Evolutionary conservation across 108 stramenopile species (phyloP).

Genomic region (Conticribra weissflogii): DNA sequence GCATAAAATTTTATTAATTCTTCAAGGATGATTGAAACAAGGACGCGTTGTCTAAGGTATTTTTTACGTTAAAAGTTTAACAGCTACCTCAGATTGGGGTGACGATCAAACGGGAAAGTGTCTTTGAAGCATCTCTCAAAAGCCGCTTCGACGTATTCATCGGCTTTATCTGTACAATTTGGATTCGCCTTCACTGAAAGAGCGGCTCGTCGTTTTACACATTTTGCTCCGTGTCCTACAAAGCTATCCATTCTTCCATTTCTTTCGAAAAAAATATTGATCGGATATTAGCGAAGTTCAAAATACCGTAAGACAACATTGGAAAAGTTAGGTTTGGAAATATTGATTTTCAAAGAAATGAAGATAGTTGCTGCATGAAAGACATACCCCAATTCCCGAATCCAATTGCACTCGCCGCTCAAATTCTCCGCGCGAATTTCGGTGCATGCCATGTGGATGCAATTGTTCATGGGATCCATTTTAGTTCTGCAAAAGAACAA

Average conservation of each 20-base stretch:
- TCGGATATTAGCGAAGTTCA: not conserved
- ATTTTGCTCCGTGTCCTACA: slow-evolving; percentile 73
- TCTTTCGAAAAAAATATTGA: slow-evolving; percentile 12
- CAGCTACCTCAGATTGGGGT: slow-evolving; percentile 71
- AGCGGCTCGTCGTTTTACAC: slow-evolving; percentile 77
- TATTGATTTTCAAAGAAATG: too few relatives aligned
- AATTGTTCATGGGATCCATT: slow-evolving; percentile 65
- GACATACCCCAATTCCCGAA: slow-evolving; percentile 62
- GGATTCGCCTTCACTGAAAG: slow-evolving; percentile 85
- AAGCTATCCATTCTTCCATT: slow-evolving; percentile 41
- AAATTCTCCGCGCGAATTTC: slow-evolving; percentile 93
- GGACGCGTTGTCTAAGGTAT: too few relatives aligned
- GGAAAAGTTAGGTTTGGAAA: too few relatives aligned
- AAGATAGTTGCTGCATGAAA: too few relatives aligned
- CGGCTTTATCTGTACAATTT: slow-evolving; percentile 79
- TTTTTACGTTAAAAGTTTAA: not conserved
- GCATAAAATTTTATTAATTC: too few relatives aligned
- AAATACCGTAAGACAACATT: not conserved
- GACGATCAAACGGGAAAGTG: slow-evolving; percentile 88
- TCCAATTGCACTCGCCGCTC: slow-evolving; percentile 83
- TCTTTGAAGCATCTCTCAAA: slow-evolving; percentile 86
- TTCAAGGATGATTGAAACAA: too few relatives aligned
- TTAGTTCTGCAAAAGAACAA: slow-evolving; percentile 47
- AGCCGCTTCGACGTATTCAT: slow-evolving; percentile 84
- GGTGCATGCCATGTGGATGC: slow-evolving; percentile 90